These are phyloP conservation scores for Neurospora sp. DNA, from an alignment of 2,329 filamentous ascomycete species.

Conservation along the genomic window DNA sequence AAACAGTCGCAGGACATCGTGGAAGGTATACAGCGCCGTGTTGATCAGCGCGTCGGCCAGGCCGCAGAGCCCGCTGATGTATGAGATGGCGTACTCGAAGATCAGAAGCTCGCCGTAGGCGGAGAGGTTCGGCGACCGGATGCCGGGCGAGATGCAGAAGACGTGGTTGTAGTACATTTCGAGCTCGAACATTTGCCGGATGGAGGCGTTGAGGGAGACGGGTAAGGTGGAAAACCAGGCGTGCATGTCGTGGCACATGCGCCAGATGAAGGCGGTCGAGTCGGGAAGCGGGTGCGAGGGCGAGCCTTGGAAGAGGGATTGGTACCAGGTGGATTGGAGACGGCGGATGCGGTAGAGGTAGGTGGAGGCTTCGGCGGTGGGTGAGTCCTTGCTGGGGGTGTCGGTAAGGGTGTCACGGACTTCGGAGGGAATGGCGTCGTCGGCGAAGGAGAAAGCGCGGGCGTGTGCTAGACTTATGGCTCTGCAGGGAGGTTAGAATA, in stretches of 20 bases:
- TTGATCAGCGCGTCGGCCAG: constrained; percentile 51
- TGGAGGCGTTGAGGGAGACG: constrained; percentile 49
- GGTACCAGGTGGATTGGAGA: constrained; percentile 83
- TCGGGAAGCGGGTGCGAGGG: constrained; percentile 54
- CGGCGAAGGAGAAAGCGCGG: constrained; percentile 85
- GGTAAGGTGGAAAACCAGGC: constrained; percentile 77
- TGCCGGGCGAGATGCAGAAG: constrained; percentile 76
- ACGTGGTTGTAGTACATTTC: constrained; percentile 87
- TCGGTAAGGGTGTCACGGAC: constrained; percentile 62
- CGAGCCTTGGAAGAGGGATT: constrained; percentile 74
- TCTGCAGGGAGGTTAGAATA: constrained; percentile 31
- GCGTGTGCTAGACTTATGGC: constrained; percentile 83
- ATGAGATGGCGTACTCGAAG: constrained; percentile 80
- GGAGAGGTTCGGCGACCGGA: constrained; percentile 60
- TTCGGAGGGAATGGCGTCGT: constrained; percentile 53
- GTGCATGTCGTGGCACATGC: constrained; percentile 64
- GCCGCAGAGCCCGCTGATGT: constrained; percentile 63
- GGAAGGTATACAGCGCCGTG: constrained; percentile 68
- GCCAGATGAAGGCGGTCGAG: constrained; percentile 63
- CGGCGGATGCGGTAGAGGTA: constrained; percentile 76
- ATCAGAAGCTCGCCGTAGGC: constrained; percentile 72
- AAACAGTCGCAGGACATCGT: constrained; percentile 77
- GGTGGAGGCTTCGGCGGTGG: constrained; percentile 57
- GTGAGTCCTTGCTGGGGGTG: constrained; percentile 31
- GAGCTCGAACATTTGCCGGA: constrained; percentile 72